phyloP scores from a whole-genome alignment of 768 basidiomycete genomes.

The Agrocybe pediades region DNA sequence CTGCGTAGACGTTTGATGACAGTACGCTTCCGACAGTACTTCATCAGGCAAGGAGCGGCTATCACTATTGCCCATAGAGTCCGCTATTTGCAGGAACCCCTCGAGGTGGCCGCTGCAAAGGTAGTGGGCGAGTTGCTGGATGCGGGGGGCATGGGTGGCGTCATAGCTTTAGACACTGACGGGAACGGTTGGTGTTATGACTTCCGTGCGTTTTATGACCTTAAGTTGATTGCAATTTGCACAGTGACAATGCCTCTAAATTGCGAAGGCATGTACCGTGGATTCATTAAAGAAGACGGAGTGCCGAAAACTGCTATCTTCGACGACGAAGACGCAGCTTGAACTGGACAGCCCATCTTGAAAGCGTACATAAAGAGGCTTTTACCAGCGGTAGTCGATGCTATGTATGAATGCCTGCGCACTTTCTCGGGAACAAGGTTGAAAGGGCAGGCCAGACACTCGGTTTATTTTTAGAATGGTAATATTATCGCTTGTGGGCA shows the following conservation, averaged over 20 bases:
- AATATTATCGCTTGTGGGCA: neutral
- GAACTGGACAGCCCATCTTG: too few species aligned
- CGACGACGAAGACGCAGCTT: conserved; percentile 52
- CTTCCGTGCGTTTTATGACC: neutral
- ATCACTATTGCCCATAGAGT: conserved; percentile 69
- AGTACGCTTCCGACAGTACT: conserved; percentile 51
- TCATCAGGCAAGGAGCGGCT: conserved; percentile 71
- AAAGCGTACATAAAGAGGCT: too few species aligned
- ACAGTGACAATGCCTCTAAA: conserved; percentile 76
- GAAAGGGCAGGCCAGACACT: neutral
- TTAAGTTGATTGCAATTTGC: neutral
- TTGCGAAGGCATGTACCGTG: conserved; percentile 82
- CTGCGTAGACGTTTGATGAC: conserved; percentile 3
- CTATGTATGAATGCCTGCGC: too few species aligned
- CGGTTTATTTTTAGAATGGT: neutral
- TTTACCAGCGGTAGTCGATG: too few species aligned
- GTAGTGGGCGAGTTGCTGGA: conserved; percentile 60
- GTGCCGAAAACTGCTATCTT: conserved; percentile 77
- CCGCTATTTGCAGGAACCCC: conserved; percentile 56
- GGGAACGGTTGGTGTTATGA: conserved; percentile 58
- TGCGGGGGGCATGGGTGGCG: conserved; percentile 70
- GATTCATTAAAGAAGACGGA: conserved; percentile 70
- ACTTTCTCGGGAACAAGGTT: too few species aligned
- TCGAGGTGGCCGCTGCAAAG: conserved; percentile 53
- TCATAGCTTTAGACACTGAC: conserved; percentile 68